Conservation (phyloP, 1,284 basidiomycete genomes). For the Tilletia indica region DNA sequence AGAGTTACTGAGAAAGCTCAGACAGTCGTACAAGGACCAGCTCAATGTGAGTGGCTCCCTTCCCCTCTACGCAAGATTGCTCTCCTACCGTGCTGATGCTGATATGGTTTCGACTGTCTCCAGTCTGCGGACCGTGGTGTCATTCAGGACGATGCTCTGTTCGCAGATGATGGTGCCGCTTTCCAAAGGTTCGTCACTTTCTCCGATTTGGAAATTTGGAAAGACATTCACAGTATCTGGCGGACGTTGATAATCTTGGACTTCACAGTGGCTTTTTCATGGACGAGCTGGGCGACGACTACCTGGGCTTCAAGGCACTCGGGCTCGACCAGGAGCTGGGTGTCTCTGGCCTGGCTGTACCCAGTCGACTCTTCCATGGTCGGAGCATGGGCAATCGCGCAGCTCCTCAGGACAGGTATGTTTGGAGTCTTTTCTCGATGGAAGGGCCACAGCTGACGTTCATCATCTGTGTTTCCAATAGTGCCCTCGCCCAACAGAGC, state of each 20-base stretch:
- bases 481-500: slow-evolving; percentile 13
- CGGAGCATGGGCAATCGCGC: slow-evolving; percentile 53
- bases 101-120: slow-evolving; percentile 18
- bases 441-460: not conserved
- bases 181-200: slow-evolving; percentile 68
- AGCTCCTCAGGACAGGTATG: slow-evolving; percentile 5
- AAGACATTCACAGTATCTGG: not conserved
- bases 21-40: slow-evolving; percentile 73
- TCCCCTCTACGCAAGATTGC: no score
- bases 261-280: slow-evolving; percentile 74
- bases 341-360: slow-evolving; percentile 73
- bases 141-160: slow-evolving; percentile 69
- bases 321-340: slow-evolving; percentile 86
- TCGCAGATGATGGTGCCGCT: slow-evolving; percentile 74
- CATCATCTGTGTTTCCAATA: not conserved
- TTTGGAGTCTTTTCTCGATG: not conserved
- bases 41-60: slow-evolving; percentile 59
- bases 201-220: not conserved
- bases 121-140: slow-evolving; percentile 59
- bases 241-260: slow-evolving; percentile 17
- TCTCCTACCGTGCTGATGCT: not conserved
- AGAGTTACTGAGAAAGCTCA: slow-evolving; percentile 81
- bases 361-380: slow-evolving; percentile 74
- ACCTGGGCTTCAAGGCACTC: slow-evolving; percentile 80
- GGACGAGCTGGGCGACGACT: slow-evolving; percentile 85